These are phyloP conservation scores for Diaporthe sp. DNA, from an alignment of 2,329 filamentous ascomycete genomes.

Conservation along the genomic window DNA sequence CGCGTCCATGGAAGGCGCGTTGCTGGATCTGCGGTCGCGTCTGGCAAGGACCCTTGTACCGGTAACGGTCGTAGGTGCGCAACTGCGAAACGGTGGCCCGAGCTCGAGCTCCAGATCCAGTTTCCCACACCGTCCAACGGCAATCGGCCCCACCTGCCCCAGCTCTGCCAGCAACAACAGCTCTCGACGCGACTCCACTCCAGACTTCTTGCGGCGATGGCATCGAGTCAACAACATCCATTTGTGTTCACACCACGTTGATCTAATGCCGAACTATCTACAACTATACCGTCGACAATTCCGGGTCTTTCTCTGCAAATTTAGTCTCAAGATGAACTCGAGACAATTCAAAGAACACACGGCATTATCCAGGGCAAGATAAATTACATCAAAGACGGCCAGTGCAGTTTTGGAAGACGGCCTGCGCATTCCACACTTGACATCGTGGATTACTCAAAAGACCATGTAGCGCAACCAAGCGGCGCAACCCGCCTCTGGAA, in stretches of 20 bases:
- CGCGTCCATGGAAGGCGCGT: conserved; percentile 18
- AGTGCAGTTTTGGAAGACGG: background rate
- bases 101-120: background rate
- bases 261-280: background rate
- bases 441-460: background rate
- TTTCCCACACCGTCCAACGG: background rate
- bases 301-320: background rate
- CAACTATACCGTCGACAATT: background rate
- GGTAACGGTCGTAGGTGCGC: background rate
- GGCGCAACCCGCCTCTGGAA: background rate
- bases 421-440: background rate
- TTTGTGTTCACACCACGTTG: no score
- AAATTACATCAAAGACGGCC: background rate
- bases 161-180: background rate
- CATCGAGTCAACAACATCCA: background rate
- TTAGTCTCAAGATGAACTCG: background rate
- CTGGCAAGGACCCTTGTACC: conserved; percentile 10
- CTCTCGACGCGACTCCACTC: background rate
- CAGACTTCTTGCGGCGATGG: background rate
- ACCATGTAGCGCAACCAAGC: no score
- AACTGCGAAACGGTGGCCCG: background rate
- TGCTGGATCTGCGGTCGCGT: conserved; percentile 26
- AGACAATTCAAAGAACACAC: background rate
- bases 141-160: background rate
- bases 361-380: background rate